Evolutionary conservation across 116 monocot species (phyloP), one percentile per base, ranked within the genome.

Genomic region (Papilionanthe hybrid): DNA sequence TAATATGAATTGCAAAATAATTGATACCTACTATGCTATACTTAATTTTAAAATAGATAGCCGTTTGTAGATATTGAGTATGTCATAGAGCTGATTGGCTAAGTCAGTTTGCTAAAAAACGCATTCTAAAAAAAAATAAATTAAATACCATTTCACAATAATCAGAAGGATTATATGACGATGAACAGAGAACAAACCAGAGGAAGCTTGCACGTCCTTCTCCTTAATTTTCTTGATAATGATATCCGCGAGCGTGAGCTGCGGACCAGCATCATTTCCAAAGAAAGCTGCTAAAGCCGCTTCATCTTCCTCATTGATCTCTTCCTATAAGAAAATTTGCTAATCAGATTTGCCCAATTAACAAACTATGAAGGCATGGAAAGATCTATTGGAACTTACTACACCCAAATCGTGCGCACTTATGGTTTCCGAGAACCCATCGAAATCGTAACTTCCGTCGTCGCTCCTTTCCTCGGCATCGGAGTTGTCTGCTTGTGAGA

Each of bases 281-380:
- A 93, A 90, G 80, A 99, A 99, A 10, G 87, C 84, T 0, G 87
- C 88, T 80, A 99, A 80, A 43, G 91, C 80, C 81, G 78, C 91
- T 85, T 99, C 98, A 80, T 99, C 98, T 73, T 95, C 95, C 78
- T 91, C 93, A 53, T 93, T 83, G 41, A 99, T 89, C 78, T 91
- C 91, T 78, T 86, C 77, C 90, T 91, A 80, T 72, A 71, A 29
- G 72, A 67, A 81, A 63, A 23, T 25, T 37, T 50, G 20, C 37
- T 9, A 32, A 53, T 8, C 86, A 82, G 65, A 88, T 13, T n/a
- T 4, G 77, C 0, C 7, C 17, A 67, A 23, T 42, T 2, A 48
- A 19, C 53, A 77, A n/a, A 0, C 47, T 50, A 60, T 49, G 29
- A 25, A 17, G 11, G 43, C 15, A 11, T 41, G 72, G 65, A 5